A percentile compares a stretch with the other conserved stretches of the same genome.
Evolutionary conservation across 2,329 filamentous ascomycete genomes (phyloP).

Genomic region (Sporothrix luriei): DNA sequence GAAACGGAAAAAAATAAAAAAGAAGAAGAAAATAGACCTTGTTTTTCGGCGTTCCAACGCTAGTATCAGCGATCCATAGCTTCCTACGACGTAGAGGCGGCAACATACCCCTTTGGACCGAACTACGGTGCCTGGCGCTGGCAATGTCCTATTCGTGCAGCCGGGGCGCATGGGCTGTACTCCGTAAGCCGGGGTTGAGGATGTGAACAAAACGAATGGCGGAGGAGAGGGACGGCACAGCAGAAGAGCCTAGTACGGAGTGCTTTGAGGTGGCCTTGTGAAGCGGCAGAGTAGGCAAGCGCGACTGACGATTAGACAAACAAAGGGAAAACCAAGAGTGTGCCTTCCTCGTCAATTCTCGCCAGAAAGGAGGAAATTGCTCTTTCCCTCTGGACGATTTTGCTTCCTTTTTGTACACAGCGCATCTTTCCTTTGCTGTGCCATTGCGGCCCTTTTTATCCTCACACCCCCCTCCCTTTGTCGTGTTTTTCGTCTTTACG

Average conservation of each 20-base stretch:
- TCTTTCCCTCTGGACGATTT: not conserved
- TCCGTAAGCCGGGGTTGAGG: not conserved
- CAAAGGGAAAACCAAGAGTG: not conserved
- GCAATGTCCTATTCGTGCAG: slow-evolving; percentile 10
- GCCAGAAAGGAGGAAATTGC: not conserved
- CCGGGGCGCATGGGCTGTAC: not conserved
- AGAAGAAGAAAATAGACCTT: not conserved
- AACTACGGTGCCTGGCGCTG: not conserved
- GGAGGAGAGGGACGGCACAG: not conserved
- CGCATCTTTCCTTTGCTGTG: slow-evolving; percentile 18
- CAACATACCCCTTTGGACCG: slow-evolving; percentile 22
- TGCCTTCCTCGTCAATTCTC: too few species aligned
- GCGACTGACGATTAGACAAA: not conserved
- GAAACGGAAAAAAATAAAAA: not conserved
- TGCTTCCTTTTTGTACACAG: slow-evolving; percentile 17
- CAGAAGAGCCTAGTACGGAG: not conserved
- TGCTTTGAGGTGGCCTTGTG: too few species aligned
- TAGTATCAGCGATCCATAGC: slow-evolving; percentile 20
- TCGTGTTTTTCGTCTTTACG: not conserved
- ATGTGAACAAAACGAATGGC: slow-evolving; percentile 6
- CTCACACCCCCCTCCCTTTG: not conserved
- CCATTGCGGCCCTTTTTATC: slow-evolving; percentile 17
- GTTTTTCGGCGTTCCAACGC: not conserved
- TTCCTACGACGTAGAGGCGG: not conserved
- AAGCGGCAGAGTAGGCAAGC: not conserved